Conservation (phyloP, 306 rosid genomes). For the Fragaria nilgerrensis region DNA sequence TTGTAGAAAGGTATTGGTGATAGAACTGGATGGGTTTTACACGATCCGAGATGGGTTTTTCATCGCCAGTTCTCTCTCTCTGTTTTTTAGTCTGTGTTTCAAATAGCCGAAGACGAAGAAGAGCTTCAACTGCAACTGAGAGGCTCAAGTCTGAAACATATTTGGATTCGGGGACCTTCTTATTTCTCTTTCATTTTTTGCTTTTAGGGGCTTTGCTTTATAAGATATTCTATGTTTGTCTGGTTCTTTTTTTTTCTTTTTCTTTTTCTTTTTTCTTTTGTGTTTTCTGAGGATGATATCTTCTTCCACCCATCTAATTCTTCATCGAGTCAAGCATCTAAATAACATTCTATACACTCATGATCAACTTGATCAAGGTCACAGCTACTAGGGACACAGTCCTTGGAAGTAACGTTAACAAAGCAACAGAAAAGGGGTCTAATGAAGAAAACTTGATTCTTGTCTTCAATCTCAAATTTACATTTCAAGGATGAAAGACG, state of each 20-base stretch:
- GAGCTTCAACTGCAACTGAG: neutral
- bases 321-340: neutral
- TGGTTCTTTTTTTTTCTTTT: neutral
- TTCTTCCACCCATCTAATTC: neutral
- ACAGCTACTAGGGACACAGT: too few species aligned
- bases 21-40: neutral
- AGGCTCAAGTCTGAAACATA: neutral
- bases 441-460: neutral
- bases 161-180: neutral
- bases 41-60: neutral
- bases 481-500: neutral
- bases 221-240: neutral
- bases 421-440: neutral
- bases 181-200: neutral
- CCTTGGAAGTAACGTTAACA: too few species aligned
- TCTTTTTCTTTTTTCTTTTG: neutral
- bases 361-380: neutral
- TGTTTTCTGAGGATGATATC: neutral
- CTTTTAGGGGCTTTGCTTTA: neutral
- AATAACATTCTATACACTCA: neutral
- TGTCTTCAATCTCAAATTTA: neutral
- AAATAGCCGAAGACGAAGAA: neutral
- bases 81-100: neutral
- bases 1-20: slow-evolving; percentile 21
- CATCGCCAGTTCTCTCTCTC: neutral